Base-by-base conservation (phyloP, 345 rosid species). In the Citrus reticulata region DNA sequence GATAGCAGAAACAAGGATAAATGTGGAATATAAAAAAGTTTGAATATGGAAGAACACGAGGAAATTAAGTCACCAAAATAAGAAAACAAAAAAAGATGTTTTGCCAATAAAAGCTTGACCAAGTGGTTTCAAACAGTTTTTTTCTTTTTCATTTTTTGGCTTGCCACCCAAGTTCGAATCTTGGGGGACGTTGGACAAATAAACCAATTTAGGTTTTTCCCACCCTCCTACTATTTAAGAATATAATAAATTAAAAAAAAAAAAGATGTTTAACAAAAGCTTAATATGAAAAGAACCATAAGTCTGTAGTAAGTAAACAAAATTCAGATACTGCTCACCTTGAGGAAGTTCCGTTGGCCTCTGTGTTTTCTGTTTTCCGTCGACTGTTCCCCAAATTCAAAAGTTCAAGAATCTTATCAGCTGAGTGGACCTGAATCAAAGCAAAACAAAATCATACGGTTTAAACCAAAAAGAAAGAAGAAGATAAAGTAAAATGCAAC, bases 281-380 rank as follows among this genome's bases (percentile, higher is more conserved):
- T 11, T 42, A n/a, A 40, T 25, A 19, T 5, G 30, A 74, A 29
- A 62, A 7, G 9, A 74, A 59, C 7, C 7, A 54, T 19, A 69
- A 9, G 59, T 74, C 55, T 35, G 42, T 27, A 27, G 60, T 17
- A 34, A 55, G 42, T 11, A 57, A 63, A 39, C 6, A 22, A 62
- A 70, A 57, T 13, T 19, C 32, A 74, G 73, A 51, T 19, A 29
- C 65, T 54, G 10, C 89, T 71, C 81, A 90, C 99, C 99, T 85
- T 70, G 99, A 95, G 20, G 99, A 95, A 76, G 99, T 92, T 77
- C 84, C 85, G 77, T 95, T 95, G 87, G 91, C 94, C 85, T 93
- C 98, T 1, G 97, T 95, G 85, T 94, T 91, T 80, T 95, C 99
- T 55, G 95, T 95, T 90, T 95, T 95, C 73, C 99, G 81, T 76